Conservation (phyloP, 163 green algal genomes). For the Prototheca stagnorum region DNA sequence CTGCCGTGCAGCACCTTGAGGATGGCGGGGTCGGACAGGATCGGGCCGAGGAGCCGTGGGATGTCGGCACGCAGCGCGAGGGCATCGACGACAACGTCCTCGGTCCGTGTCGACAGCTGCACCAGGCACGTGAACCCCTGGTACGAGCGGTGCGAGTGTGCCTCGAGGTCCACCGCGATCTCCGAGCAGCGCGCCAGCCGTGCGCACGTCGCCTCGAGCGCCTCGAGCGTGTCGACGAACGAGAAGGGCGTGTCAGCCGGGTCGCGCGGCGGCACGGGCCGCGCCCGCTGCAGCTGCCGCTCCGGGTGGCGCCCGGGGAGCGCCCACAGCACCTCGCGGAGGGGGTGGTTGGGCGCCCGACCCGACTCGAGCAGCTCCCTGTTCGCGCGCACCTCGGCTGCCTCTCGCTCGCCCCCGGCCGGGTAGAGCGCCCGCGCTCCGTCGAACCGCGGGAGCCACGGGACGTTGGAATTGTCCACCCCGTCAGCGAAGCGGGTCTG, state of each 20-base stretch:
- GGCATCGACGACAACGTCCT: constrained; percentile 75
- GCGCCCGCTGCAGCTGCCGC: constrained; percentile 2
- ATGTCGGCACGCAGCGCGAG: constrained; percentile 57
- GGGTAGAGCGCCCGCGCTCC: constrained; percentile 2
- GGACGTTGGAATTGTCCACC: constrained; percentile 40
- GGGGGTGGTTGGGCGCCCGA: constrained; percentile 14
- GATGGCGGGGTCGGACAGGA: constrained; percentile 50
- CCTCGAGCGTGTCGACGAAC: constrained; percentile 33
- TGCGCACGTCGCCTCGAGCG: constrained; percentile 17
- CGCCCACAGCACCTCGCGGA: constrained; percentile 17
- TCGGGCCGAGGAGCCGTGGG: constrained; percentile 32
- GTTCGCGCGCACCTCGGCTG: background rate
- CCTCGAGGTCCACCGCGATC: constrained; percentile 77
- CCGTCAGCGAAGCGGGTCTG: constrained; percentile 35
- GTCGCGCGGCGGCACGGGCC: background rate
- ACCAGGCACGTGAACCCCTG: constrained; percentile 88
- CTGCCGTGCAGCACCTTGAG: constrained; percentile 73
- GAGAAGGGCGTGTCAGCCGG: constrained; percentile 29
- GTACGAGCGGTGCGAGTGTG: constrained; percentile 56
- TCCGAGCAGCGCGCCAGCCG: constrained; percentile 26
- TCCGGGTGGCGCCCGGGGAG: too few relatives aligned
- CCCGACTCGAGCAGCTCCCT: constrained; percentile 1
- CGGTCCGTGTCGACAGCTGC: constrained; percentile 62
- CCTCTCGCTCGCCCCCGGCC: background rate
- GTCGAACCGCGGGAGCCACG: constrained; percentile 14